phyloP scores from a whole-genome alignment of 768 basidiomycete species.

The Suillus tomentosus region DNA sequence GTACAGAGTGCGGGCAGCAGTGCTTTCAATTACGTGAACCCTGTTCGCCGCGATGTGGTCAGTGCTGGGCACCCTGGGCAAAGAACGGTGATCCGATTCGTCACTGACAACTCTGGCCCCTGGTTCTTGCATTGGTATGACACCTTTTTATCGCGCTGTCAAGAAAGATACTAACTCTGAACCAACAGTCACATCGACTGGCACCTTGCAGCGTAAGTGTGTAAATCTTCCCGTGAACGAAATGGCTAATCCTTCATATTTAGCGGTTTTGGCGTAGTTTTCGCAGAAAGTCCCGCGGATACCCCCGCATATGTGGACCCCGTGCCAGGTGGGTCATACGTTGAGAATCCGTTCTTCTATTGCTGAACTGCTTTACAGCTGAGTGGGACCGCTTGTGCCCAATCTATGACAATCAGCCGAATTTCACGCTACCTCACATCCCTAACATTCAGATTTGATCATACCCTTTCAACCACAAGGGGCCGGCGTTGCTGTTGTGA shows the following conservation, averaged over 20 bases:
- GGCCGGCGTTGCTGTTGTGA: too few relatives aligned
- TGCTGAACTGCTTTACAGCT: conserved; percentile 12
- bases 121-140: conserved; percentile 32
- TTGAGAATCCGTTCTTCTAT: not conserved
- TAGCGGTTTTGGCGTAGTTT: conserved; percentile 34
- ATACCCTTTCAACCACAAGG: too few relatives aligned
- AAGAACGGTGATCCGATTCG: conserved; percentile 45
- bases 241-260: not conserved
- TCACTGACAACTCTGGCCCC: conserved; percentile 54
- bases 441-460: too few relatives aligned
- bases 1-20: conserved; percentile 38
- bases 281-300: conserved; percentile 27
- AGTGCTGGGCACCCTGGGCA: conserved; percentile 23
- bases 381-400: conserved; percentile 31
- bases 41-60: conserved; percentile 52
- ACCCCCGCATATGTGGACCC: not conserved
- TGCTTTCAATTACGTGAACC: conserved; percentile 50
- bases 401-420: conserved; percentile 4
- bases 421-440: too few relatives aligned
- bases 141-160: not conserved
- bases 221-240: too few relatives aligned
- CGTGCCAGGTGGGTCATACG: not conserved
- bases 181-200: conserved; percentile 20
- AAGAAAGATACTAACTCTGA: not conserved
- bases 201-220: conserved; percentile 21